Base-by-base conservation (phyloP, 2,329 filamentous ascomycete genomes). In the Conoideocrella luteorostrata region DNA sequence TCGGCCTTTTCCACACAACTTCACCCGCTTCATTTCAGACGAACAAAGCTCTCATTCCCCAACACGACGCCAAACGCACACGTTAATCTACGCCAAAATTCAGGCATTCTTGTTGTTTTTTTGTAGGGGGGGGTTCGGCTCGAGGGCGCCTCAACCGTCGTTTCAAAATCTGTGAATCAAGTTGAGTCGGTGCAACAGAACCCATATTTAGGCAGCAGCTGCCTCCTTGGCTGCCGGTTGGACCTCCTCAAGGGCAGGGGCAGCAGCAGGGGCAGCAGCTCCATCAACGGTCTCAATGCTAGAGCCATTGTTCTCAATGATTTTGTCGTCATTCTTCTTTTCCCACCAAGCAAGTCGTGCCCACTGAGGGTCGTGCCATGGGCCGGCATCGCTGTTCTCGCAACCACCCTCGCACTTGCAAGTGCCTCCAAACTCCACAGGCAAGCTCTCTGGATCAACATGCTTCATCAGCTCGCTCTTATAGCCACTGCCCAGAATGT, bases 361-460 rank as follows among this genome's bases (percentile, higher is more conserved):
- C 73, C 76, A 90, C 66, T 85, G 63, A 22, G 75, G 56, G 49
- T 91, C 20, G 54, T 77, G 76, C 93, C 93, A 98, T 42, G 93
- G 93, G 41, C 93, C 93, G 49, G 82, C 82, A 63, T 98, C 90
- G 67, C 88, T 94, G 58, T 95, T 69, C 64, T 78, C 71, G 68
- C 93, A 98, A 49, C 89, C 90, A 47, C 86, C 88, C 26, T 72
- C 63, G 67, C 93, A 98, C 50, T 84, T 66, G 69, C 93, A 98
- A 32, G 66, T 74, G 49, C 93, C 93, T 51, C 93, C 93, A 56
- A 95, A 91, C 48, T 80, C 72, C 66, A 82, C 83, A 49, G 93
- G 93, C 49, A 98, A 74, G 70, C 95, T 96, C 76, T 96, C 90
- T 42, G 81, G 75, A 2, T 89, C 85, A 3, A 98, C 78, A 70